phyloP scores from a whole-genome alignment of 305 asterid species.

The Fraxinus greggii region DNA sequence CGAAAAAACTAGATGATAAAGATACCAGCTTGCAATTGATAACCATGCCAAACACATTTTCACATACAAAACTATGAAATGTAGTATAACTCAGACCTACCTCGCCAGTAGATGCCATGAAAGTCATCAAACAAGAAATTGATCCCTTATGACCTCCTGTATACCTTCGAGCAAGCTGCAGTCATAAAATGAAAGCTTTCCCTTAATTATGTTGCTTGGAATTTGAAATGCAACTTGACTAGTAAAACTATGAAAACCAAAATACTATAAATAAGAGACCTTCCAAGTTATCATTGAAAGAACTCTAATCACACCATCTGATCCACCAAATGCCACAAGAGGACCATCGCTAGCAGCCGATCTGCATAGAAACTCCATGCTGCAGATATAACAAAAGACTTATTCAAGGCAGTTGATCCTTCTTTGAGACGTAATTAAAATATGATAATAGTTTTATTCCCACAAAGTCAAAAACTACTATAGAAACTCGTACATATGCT shows the following conservation, averaged over 20 bases:
- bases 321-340: conserved; percentile 98
- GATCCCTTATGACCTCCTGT: conserved; percentile 99
- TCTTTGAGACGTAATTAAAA: conserved; percentile 6
- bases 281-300: conserved; percentile 99
- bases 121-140: conserved; percentile 94
- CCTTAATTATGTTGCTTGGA: conserved; percentile 19
- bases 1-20: background rate
- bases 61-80: conserved; percentile 15
- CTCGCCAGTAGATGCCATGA: conserved; percentile 97
- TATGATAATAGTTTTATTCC: conserved; percentile 20
- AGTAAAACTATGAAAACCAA: conserved; percentile 23
- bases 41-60: conserved; percentile 19
- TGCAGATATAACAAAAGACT: conserved; percentile 42
- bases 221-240: conserved; percentile 15
- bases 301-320: conserved; percentile 98
- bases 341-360: conserved; percentile 87
- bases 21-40: conserved; percentile 16
- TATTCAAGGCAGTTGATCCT: conserved; percentile 33
- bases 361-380: conserved; percentile 93
- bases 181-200: conserved; percentile 22
- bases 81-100: conserved; percentile 35
- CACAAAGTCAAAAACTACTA: background rate
- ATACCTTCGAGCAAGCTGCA: conserved; percentile 96
- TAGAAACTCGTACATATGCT: background rate
- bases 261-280: conserved; percentile 44